These are phyloP conservation scores for Chytriomyces sp. DNA, from an alignment of 192 early-diverging fungal genomes.

Conservation along the genomic window DNA sequence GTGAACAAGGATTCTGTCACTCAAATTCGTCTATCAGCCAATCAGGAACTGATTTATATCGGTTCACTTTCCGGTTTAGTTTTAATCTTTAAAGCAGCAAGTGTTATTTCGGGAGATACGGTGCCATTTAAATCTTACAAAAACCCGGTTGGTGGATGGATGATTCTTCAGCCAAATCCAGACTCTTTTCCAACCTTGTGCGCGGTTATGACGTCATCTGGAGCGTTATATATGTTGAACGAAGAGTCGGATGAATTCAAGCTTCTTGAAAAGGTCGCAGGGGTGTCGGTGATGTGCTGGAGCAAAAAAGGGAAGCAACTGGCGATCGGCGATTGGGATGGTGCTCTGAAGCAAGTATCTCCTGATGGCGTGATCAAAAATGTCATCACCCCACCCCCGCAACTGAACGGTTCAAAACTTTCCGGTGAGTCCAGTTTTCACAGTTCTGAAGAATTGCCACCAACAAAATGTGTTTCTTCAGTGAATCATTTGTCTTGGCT, in stretches of 20 bases:
- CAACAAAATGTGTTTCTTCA: constrained; percentile 30
- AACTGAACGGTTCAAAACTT: not conserved
- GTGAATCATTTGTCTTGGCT: constrained; percentile 78
- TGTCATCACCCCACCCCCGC: constrained; percentile 52
- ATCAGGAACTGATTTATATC: constrained; percentile 6
- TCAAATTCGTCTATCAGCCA: constrained; percentile 26
- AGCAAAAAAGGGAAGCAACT: constrained; percentile 90
- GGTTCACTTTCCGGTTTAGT: not conserved
- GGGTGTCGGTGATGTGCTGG: constrained; percentile 66
- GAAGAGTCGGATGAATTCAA: constrained; percentile 26
- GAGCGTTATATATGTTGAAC: constrained; percentile 3
- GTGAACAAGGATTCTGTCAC: constrained; percentile 3
- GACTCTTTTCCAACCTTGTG: constrained; percentile 20
- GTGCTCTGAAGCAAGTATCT: constrained; percentile 66
- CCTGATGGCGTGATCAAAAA: constrained; percentile 68
- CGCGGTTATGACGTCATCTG: not conserved
- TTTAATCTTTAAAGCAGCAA: not conserved
- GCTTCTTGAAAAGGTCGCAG: not conserved
- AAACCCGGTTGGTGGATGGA: constrained; percentile 2
- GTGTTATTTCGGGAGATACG: too few relatives aligned
- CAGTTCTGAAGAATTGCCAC: too few relatives aligned
- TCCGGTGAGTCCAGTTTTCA: not conserved
- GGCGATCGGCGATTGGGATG: constrained; percentile 70
- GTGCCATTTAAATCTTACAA: constrained; percentile 9
- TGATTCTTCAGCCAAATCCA: constrained; percentile 33